Evolutionary conservation across 2,329 filamentous ascomycete species (phyloP), one percentile per base, ranked within the genome.

Genomic region (Botrytis cinerea): DNA sequence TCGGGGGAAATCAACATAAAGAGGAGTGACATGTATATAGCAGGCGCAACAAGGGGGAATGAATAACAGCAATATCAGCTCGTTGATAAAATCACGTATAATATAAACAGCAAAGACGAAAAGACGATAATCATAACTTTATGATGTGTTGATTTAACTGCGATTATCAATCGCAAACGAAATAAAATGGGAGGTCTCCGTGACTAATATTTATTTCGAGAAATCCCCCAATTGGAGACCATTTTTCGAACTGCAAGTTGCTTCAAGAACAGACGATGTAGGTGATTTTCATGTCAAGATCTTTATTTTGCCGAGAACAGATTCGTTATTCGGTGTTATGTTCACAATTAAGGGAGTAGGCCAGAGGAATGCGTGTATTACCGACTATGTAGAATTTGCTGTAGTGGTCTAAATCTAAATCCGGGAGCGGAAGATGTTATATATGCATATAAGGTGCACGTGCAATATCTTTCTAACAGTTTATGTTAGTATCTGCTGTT

Each of bases 301-400:
- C 2, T n/a, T 54, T n/a, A 54, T 51, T n/a, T 54, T n/a, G 48
- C 12, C 12, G 14, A 14, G 2, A 5, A 5, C 0, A 51, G 10
- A 54, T 54, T 10, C 12, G 0, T n/a, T n/a, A 6, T n/a, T n/a
- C 0, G 5, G 25, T 54, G n/a, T n/a, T 4, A 0, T 51, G n/a
- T 3, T 32, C 32, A 32, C 32, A 32, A 32, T 32, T 32, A 32
- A 32, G 32, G 32, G 2, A 32, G 32, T 3, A 32, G 32, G 4
- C 32, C 2, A 32, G 32, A 3, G 32, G 32, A 32, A 32, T 32
- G 32, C 32, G 32, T 32, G 32, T 32, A 32, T 32, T 3, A 32
- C 4, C 2, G 32, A 32, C 32, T 32, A 32, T 32, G 32, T 32
- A 32, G 32, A 32, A 32, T 32, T 32, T 32, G 32, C 32, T 32